These are phyloP conservation scores for Ormosia semicastrata DNA, from an alignment of 306 rosid species.

Conservation along the genomic window DNA sequence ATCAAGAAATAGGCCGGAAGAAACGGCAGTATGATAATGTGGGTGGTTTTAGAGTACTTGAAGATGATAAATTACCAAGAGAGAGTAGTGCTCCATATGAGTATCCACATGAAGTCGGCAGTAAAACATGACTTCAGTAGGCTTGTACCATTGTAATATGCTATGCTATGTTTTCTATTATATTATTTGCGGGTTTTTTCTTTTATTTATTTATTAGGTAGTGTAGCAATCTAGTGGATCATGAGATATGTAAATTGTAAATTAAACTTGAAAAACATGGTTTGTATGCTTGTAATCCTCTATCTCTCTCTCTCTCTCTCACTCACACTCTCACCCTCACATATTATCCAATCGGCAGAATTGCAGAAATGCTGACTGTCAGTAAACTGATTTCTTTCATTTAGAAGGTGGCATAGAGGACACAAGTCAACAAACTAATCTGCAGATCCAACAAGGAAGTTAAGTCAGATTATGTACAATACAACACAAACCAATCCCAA, in stretches of 20 bases:
- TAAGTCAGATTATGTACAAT: constrained; percentile 4
- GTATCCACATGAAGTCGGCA: constrained; percentile 17
- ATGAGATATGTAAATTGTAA: constrained; percentile 24
- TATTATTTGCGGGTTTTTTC: neutral
- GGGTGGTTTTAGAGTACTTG: constrained; percentile 32
- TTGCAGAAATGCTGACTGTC: neutral
- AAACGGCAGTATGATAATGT: constrained; percentile 35
- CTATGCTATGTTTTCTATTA: constrained; percentile 27
- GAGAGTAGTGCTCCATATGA: constrained; percentile 19
- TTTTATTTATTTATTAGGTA: constrained; percentile 1
- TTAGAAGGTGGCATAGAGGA: constrained; percentile 16
- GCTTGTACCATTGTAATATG: constrained; percentile 12
- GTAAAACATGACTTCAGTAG: constrained; percentile 17
- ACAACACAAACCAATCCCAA: constrained; percentile 17
- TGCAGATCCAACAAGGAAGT: constrained; percentile 28
- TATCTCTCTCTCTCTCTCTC: no score
- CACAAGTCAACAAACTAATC: constrained; percentile 30
- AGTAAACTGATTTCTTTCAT: neutral
- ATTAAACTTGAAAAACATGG: constrained; percentile 29
- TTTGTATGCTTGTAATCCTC: neutral
- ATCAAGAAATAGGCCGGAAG: constrained; percentile 47
- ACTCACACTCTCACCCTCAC: neutral
- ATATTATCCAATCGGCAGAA: neutral
- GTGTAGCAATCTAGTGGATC: constrained; percentile 23
- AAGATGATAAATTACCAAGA: constrained; percentile 33